phyloP scores from a whole-genome alignment of 495 filamentous ascomycete species.

The Trypethelium eluteriae region DNA sequence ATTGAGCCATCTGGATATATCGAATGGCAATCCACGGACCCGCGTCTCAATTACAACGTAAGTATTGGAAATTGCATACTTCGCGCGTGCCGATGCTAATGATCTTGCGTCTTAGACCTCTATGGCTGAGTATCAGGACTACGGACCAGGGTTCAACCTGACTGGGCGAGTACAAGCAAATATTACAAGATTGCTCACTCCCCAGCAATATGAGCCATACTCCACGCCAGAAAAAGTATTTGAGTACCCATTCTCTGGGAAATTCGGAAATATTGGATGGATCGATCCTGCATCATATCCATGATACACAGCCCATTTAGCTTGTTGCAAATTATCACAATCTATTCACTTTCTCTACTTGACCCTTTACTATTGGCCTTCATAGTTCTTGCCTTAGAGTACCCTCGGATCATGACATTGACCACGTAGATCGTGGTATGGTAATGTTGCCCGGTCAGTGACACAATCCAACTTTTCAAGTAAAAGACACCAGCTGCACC shows the following conservation, averaged over 20 bases:
- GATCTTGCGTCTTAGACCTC: slow-evolving; percentile 32
- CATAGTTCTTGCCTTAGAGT: too few relatives aligned
- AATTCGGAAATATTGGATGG: slow-evolving; percentile 46
- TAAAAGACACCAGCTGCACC: too few relatives aligned
- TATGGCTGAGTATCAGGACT: slow-evolving; percentile 49
- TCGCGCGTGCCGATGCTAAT: neutral
- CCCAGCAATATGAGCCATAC: slow-evolving; percentile 39
- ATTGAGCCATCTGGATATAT: slow-evolving; percentile 49
- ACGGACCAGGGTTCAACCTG: slow-evolving; percentile 49
- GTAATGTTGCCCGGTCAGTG: too few relatives aligned
- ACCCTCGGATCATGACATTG: too few relatives aligned
- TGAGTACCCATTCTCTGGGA: slow-evolving; percentile 38
- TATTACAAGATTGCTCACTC: slow-evolving; percentile 40
- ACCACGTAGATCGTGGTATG: too few relatives aligned
- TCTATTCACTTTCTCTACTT: neutral
- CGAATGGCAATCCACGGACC: slow-evolving; percentile 42
- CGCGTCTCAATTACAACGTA: slow-evolving; percentile 34
- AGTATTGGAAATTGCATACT: neutral
- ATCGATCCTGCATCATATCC: slow-evolving; percentile 38
- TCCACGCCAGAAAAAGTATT: slow-evolving; percentile 48
- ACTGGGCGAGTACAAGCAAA: slow-evolving; percentile 39
- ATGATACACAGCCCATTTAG: neutral
- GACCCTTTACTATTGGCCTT: too few relatives aligned
- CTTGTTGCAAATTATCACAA: neutral
- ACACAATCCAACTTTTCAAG: too few relatives aligned